A percentile compares a stretch with the other conserved stretches of the same genome.
These are phyloP conservation scores for Chenopodium berlandieri DNA, from an alignment of 148 eudicot species.

Conservation along the genomic window DNA sequence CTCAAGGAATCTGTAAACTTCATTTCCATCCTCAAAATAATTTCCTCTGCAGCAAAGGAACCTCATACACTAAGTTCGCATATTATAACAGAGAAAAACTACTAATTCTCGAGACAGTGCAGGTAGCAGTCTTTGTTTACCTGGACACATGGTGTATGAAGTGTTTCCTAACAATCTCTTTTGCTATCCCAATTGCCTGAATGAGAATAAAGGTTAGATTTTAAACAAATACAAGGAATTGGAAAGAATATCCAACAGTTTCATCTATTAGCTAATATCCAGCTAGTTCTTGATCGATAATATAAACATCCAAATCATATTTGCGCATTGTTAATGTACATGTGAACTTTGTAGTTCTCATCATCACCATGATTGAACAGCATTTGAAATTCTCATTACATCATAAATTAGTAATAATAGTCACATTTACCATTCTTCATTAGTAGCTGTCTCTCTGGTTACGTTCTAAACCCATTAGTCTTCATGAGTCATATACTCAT, in stretches of 20 bases:
- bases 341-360: not conserved
- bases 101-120: not conserved
- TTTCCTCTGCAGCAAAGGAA: conserved; percentile 43
- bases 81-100: not conserved
- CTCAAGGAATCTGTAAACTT: conserved; percentile 75
- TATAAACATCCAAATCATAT: not conserved
- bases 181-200: conserved; percentile 85
- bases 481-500: no score
- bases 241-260: not conserved
- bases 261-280: not conserved
- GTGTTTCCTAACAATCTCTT: conserved; percentile 66
- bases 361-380: not conserved
- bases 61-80: not conserved
- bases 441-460: not conserved
- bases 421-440: no score
- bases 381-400: not conserved
- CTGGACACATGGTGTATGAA: conserved; percentile 84
- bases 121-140: conserved; percentile 35
- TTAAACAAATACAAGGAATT: not conserved
- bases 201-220: conserved; percentile 7
- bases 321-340: not conserved
- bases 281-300: not conserved
- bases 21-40: conserved; percentile 73
- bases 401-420: not conserved
- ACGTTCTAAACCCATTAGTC: not conserved